Conservation (phyloP, 179 eudicot species). For the Beta macrorhiza region DNA sequence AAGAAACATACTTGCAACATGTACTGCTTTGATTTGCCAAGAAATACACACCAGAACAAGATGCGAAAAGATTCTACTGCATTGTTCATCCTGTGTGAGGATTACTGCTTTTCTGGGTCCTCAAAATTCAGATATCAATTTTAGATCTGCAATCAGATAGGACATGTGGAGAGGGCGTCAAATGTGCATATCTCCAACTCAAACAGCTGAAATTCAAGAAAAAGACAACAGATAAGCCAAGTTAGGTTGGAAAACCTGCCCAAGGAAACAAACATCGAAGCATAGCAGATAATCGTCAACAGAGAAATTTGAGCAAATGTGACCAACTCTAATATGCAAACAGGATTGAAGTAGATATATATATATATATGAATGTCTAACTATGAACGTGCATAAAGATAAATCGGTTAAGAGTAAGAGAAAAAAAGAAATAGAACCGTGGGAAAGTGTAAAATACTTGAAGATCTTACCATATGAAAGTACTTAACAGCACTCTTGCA, state of each 20-base stretch:
- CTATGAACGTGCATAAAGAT: not conserved
- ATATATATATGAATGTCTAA: too few species aligned
- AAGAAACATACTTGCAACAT: not conserved
- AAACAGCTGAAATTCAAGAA: slow-evolving; percentile 1
- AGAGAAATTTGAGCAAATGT: not conserved
- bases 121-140: not conserved
- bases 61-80: not conserved
- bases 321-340: not conserved
- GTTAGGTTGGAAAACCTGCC: slow-evolving; percentile 13
- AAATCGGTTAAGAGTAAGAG: not conserved
- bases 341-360: too few species aligned
- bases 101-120: not conserved
- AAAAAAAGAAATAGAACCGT: not conserved
- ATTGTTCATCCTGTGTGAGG: not conserved
- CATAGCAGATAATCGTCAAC: slow-evolving; percentile 10
- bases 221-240: slow-evolving; percentile 6
- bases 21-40: slow-evolving; percentile 16
- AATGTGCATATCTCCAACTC: slow-evolving; percentile 14
- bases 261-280: not conserved
- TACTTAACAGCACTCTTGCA: not conserved
- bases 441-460: not conserved
- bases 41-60: not conserved
- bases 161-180: not conserved
- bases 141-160: not conserved
- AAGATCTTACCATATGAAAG: not conserved